Percentiles rank a stretch among this genome's conserved stretches.
Conservation (phyloP, 179 eudicot species). For the Vitellaria paradoxa region DNA sequence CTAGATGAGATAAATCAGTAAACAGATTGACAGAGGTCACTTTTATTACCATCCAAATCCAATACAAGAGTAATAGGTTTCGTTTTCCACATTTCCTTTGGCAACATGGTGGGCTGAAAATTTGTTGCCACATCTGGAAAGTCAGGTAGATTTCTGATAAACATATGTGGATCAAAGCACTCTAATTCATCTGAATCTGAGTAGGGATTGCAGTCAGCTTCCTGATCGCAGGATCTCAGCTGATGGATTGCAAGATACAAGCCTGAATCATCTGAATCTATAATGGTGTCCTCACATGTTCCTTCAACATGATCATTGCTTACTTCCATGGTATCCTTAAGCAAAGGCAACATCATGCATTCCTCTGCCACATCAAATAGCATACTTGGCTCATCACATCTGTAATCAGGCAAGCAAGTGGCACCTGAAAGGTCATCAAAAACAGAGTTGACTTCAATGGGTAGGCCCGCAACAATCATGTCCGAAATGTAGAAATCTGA, state of each 20-base stretch:
- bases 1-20: background rate
- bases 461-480: slow-evolving; percentile 64
- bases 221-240: slow-evolving; percentile 58
- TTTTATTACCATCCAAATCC: slow-evolving; percentile 86
- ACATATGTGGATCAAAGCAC: slow-evolving; percentile 76
- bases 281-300: slow-evolving; percentile 35
- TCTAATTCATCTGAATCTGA: slow-evolving; percentile 60
- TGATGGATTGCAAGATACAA: slow-evolving; percentile 81
- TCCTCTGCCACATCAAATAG: slow-evolving; percentile 58
- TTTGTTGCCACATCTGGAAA: slow-evolving; percentile 49
- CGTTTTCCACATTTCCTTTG: slow-evolving; percentile 43
- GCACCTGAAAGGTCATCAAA: slow-evolving; percentile 42
- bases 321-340: slow-evolving; percentile 42
- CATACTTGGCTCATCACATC: slow-evolving; percentile 47
- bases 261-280: slow-evolving; percentile 51
- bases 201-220: slow-evolving; percentile 43
- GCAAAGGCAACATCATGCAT: slow-evolving; percentile 56
- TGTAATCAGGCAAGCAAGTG: slow-evolving; percentile 49
- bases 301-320: slow-evolving; percentile 32
- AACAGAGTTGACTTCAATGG: slow-evolving; percentile 40
- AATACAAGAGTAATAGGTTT: slow-evolving; percentile 79
- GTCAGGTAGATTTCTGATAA: slow-evolving; percentile 72
- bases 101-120: slow-evolving; percentile 34
- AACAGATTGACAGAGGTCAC: background rate
- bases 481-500: slow-evolving; percentile 80